phyloP scores from a whole-genome alignment of 148 eudicot genomes.

The Persicaria maculosa region DNA sequence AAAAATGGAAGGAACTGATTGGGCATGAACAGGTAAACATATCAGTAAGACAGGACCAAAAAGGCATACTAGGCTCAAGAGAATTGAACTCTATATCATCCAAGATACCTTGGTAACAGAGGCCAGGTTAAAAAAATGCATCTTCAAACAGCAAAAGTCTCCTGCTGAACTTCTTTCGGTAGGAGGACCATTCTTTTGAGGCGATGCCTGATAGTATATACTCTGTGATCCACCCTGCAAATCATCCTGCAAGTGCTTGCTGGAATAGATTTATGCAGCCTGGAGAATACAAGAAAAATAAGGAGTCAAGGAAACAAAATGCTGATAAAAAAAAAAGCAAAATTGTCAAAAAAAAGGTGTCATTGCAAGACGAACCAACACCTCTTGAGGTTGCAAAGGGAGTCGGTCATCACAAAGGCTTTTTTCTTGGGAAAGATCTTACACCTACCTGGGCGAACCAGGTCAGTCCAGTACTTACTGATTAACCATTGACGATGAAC shows the following conservation, averaged over 20 bases:
- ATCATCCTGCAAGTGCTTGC: slow-evolving; percentile 38
- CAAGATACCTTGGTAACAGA: slow-evolving; percentile 6
- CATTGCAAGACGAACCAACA: not conserved
- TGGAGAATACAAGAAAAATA: slow-evolving; percentile 10
- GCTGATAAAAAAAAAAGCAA: too few relatives aligned
- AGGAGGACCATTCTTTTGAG: slow-evolving; percentile 34
- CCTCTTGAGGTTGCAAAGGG: too few relatives aligned
- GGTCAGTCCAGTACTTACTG: slow-evolving; percentile 37
- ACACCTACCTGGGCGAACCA: slow-evolving; percentile 46
- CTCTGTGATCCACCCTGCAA: slow-evolving; percentile 21
- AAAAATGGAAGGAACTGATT: not conserved
- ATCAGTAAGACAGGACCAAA: not conserved
- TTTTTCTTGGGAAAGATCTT: not conserved
- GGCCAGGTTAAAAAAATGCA: slow-evolving; percentile 3
- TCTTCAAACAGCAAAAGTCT: not conserved
- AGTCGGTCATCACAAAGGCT: not conserved
- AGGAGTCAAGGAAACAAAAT: slow-evolving; percentile 10
- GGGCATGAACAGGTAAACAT: not conserved
- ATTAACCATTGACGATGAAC: slow-evolving; percentile 29
- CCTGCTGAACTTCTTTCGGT: slow-evolving; percentile 6
- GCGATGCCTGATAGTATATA: slow-evolving; percentile 20
- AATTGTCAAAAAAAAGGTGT: not conserved
- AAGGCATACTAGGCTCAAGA: not conserved
- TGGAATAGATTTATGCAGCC: slow-evolving; percentile 30
- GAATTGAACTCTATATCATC: not conserved